Evolutionary conservation across 164 flowering plant genomes (phyloP).

Genomic region (Aristolochia californica): DNA sequence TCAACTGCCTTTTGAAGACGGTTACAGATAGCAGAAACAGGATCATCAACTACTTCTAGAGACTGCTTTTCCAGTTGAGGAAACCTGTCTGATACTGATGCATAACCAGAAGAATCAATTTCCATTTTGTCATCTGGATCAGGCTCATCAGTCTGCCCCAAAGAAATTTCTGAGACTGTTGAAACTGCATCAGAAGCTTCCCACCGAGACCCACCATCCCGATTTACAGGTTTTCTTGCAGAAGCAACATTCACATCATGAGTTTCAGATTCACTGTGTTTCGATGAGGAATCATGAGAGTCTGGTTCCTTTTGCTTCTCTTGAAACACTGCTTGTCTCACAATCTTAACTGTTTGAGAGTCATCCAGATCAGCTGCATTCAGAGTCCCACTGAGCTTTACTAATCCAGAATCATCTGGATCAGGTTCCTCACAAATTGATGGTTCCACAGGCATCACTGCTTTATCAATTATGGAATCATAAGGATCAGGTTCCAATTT

Average conservation of each 20-base stretch:
- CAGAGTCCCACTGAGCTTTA: background rate
- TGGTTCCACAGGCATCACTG: conserved; percentile 1
- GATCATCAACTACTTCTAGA: conserved; percentile 64
- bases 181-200: background rate
- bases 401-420: conserved; percentile 19
- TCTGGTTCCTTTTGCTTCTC: conserved; percentile 17
- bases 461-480: conserved; percentile 10
- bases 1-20: conserved; percentile 62
- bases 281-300: conserved; percentile 26
- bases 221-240: too few species aligned
- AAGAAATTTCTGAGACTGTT: conserved; percentile 2
- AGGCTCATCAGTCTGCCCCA: conserved; percentile 29
- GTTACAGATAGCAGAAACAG: conserved; percentile 40
- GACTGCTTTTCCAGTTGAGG: conserved; percentile 16
- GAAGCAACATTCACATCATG: background rate
- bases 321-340: background rate
- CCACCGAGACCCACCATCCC: too few species aligned
- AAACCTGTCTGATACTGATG: background rate
- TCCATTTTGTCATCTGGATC: conserved; percentile 45
- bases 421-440: conserved; percentile 25
- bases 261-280: background rate
- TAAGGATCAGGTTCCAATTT: conserved; percentile 15
- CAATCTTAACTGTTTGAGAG: conserved; percentile 1
- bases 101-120: background rate
- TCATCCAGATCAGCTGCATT: conserved; percentile 16